phyloP scores from a whole-genome alignment of 1,139 yeast species.

The Kluyveromyces sp. region DNA sequence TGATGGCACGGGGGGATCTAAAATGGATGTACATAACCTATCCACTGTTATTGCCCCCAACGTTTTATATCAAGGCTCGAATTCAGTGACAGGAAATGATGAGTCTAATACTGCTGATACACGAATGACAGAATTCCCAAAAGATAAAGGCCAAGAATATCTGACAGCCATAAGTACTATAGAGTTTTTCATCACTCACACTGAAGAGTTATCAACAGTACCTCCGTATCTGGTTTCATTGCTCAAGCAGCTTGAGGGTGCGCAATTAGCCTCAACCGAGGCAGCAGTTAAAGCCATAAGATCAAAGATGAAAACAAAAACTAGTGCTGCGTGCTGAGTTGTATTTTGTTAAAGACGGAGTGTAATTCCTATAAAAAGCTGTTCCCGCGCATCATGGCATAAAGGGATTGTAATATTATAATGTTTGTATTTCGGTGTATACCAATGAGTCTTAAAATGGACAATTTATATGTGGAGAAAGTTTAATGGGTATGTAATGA shows the following conservation, averaged over 20 bases:
- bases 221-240: slow-evolving; percentile 50
- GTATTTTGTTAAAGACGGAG: background rate
- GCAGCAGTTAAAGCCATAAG: slow-evolving; percentile 17
- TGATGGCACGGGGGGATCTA: slow-evolving; percentile 82
- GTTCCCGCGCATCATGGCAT: background rate
- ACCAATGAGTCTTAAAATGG: too few species aligned
- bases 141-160: slow-evolving; percentile 65
- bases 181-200: slow-evolving; percentile 73
- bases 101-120: slow-evolving; percentile 18
- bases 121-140: slow-evolving; percentile 35
- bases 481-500: background rate
- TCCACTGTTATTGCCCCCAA: slow-evolving; percentile 97
- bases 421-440: background rate
- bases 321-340: slow-evolving; percentile 4
- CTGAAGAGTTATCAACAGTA: slow-evolving; percentile 71
- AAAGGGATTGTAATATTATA: too few species aligned
- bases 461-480: background rate
- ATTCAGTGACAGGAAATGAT: slow-evolving; percentile 19
- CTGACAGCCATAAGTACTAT: slow-evolving; percentile 89
- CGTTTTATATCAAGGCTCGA: slow-evolving; percentile 51
- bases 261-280: slow-evolving; percentile 20
- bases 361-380: background rate
- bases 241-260: slow-evolving; percentile 30
- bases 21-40: slow-evolving; percentile 92
- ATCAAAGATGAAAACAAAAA: slow-evolving; percentile 12